Evolutionary conservation across 805 yeast species (phyloP).

Genomic region (Teunomyces tritomae): DNA sequence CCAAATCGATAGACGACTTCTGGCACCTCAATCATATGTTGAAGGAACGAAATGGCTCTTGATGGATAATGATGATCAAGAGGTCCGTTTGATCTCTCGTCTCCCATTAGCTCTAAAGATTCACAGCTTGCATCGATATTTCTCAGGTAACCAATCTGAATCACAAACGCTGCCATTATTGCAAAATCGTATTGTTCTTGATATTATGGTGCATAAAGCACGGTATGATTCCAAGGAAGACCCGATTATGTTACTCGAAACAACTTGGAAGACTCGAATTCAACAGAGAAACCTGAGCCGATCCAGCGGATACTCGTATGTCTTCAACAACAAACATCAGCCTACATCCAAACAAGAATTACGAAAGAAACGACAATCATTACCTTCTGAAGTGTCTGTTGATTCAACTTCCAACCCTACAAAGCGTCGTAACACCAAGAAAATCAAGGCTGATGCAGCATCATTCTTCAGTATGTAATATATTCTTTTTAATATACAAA

Average conservation of each 20-base stretch:
- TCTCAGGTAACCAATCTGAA: background rate
- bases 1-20: slow-evolving; percentile 7
- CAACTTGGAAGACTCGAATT: slow-evolving; percentile 3
- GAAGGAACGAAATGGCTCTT: slow-evolving; percentile 11
- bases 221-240: background rate
- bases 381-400: background rate
- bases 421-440: slow-evolving; percentile 1
- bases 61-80: slow-evolving; percentile 3
- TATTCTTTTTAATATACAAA: background rate
- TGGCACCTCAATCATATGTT: slow-evolving; percentile 3
- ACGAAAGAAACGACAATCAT: background rate
- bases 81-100: slow-evolving; percentile 3
- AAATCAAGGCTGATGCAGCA: slow-evolving; percentile 14
- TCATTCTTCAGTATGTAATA: slow-evolving; percentile 16
- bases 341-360: background rate
- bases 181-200: background rate
- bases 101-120: slow-evolving; percentile 12
- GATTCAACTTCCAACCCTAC: background rate
- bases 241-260: background rate
- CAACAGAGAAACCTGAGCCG: background rate
- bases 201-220: background rate
- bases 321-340: background rate
- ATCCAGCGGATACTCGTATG: background rate
- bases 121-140: slow-evolving; percentile 7
- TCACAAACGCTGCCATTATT: background rate